These are phyloP conservation scores for Ceriops decandra DNA, from an alignment of 345 rosid species.

Conservation along the genomic window DNA sequence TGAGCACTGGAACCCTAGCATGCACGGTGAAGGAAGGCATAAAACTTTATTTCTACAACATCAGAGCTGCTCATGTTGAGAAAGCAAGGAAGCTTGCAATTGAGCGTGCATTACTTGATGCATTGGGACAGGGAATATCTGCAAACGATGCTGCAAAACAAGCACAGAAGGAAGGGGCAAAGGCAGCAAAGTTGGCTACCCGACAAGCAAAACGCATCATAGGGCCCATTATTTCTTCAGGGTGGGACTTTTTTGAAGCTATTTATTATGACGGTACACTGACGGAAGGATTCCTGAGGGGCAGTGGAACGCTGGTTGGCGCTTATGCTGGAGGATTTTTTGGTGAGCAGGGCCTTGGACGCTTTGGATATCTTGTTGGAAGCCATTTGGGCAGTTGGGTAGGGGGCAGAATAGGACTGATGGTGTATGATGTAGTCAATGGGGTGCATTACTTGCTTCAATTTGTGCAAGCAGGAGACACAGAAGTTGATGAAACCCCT, in stretches of 20 bases:
- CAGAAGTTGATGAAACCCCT: slow-evolving; percentile 1
- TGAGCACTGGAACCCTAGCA: slow-evolving; percentile 78
- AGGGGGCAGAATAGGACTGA: slow-evolving; percentile 89
- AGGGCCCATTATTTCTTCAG: slow-evolving; percentile 88
- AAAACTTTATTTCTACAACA: slow-evolving; percentile 78
- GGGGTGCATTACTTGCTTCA: slow-evolving; percentile 61
- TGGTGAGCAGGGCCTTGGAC: slow-evolving; percentile 80
- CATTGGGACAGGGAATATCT: slow-evolving; percentile 56
- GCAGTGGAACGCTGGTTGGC: slow-evolving; percentile 82
- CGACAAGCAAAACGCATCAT: slow-evolving; percentile 71
- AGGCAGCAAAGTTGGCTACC: slow-evolving; percentile 79
- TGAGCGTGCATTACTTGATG: slow-evolving; percentile 62
- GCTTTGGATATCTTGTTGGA: slow-evolving; percentile 83
- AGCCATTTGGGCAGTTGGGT: slow-evolving; percentile 93
- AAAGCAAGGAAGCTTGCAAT: slow-evolving; percentile 54
- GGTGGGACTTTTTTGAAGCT: slow-evolving; percentile 98
- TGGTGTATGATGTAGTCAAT: slow-evolving; percentile 80
- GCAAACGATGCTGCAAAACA: slow-evolving; percentile 62
- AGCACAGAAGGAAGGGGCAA: slow-evolving; percentile 71
- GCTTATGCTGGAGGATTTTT: slow-evolving; percentile 73
- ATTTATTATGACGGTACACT: slow-evolving; percentile 81
- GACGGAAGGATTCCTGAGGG: slow-evolving; percentile 83
- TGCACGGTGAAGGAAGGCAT: slow-evolving; percentile 87
- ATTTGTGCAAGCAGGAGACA: slow-evolving; percentile 37
- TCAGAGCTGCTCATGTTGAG: slow-evolving; percentile 79